Percentiles rank a stretch among this genome's conserved stretches.
These are phyloP conservation scores for Papiliotrema laurentii DNA, from an alignment of 1,284 basidiomycete species.

Conservation along the genomic window DNA sequence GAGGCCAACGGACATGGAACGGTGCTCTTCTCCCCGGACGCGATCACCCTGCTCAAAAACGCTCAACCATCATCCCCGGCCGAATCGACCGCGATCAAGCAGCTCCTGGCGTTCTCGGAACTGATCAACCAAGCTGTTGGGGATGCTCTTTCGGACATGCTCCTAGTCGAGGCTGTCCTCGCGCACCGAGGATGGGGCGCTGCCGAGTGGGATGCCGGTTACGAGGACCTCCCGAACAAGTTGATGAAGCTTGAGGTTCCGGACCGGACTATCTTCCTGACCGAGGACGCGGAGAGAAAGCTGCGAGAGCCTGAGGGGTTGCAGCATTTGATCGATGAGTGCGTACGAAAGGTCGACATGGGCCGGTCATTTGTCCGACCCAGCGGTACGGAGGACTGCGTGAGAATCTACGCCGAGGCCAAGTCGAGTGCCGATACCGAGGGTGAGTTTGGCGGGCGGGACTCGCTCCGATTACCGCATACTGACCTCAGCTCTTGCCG, in stretches of 20 bases:
- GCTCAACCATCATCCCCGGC: conserved; percentile 73
- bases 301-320: conserved; percentile 74
- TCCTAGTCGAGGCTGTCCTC: conserved; percentile 90
- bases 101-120: conserved; percentile 70
- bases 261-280: conserved; percentile 80
- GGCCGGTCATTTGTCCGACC: conserved; percentile 93
- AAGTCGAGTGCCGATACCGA: conserved; percentile 68
- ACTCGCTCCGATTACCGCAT: not conserved
- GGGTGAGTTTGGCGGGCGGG: conserved; percentile 62
- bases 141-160: conserved; percentile 93
- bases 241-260: conserved; percentile 91
- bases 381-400: conserved; percentile 97
- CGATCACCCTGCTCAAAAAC: conserved; percentile 58
- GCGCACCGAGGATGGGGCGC: conserved; percentile 80
- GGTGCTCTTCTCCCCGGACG: conserved; percentile 80
- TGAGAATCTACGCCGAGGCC: conserved; percentile 96
- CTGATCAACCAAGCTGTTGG: conserved; percentile 99
- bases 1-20: conserved; percentile 99
- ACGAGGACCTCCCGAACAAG: conserved; percentile 91
- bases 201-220: conserved; percentile 87
- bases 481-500: conserved; percentile 24
- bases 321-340: conserved; percentile 81
- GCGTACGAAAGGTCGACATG: conserved; percentile 72
- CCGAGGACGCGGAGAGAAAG: conserved; percentile 88
- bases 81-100: conserved; percentile 69